Conservation (phyloP, 2,329 filamentous ascomycete genomes). For the Ophiosphaerella narmari region DNA sequence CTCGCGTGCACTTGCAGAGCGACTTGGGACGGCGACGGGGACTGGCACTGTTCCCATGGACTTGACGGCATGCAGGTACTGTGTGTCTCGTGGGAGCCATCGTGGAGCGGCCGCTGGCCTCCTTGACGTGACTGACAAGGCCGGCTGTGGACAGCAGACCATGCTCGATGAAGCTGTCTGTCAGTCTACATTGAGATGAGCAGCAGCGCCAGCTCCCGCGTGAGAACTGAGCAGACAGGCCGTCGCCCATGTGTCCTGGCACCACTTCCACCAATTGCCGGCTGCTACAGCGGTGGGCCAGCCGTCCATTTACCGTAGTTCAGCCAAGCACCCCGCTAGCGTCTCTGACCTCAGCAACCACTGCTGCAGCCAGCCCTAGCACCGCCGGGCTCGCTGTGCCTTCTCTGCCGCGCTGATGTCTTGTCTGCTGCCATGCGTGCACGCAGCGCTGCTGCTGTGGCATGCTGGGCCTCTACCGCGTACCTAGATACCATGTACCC, state of each 20-base stretch:
- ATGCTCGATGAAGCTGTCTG: neutral
- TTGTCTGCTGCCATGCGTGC: too few relatives aligned
- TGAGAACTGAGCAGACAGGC: neutral
- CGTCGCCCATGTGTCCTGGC: neutral
- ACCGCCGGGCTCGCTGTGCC: neutral
- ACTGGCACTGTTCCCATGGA: too few relatives aligned
- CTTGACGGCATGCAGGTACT: too few relatives aligned
- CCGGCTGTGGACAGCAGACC: too few relatives aligned
- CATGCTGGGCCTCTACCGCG: too few relatives aligned
- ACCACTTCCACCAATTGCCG: constrained; percentile 1
- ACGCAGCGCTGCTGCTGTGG: too few relatives aligned
- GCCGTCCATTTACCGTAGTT: neutral
- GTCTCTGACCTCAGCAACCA: constrained; percentile 1
- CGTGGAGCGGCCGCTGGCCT: too few relatives aligned
- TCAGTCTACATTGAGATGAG: neutral
- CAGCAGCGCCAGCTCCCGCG: too few relatives aligned
- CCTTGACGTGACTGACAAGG: too few relatives aligned
- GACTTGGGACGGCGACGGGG: neutral
- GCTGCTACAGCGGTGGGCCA: neutral
- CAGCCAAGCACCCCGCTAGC: constrained; percentile 2
- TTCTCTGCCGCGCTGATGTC: too few relatives aligned
- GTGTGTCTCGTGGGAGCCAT: too few relatives aligned
- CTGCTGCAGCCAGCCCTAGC: neutral
- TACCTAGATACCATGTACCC: too few relatives aligned
- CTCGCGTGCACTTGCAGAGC: constrained; percentile 1